Evolutionary conservation across 2,329 filamentous ascomycete species (phyloP).

Genomic region (Mariannaea elegans): DNA sequence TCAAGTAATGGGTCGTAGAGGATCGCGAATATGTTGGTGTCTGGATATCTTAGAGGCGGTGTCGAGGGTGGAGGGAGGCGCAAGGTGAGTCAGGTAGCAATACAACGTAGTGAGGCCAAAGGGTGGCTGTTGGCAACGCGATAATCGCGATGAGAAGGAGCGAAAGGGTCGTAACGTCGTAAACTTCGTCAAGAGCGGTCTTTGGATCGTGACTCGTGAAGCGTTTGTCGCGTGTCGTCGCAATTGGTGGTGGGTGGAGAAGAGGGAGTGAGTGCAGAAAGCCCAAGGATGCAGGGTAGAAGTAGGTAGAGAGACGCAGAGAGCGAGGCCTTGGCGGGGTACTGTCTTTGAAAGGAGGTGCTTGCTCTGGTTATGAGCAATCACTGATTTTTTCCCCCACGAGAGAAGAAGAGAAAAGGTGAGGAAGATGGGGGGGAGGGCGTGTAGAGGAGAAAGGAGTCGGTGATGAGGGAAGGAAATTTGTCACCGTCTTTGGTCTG

Average conservation of each 20-base stretch:
- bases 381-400: slow-evolving; percentile 11
- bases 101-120: slow-evolving; percentile 3
- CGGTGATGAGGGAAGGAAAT: slow-evolving; percentile 17
- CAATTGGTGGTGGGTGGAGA: slow-evolving; percentile 25
- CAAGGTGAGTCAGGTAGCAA: not conserved
- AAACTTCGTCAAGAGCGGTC: slow-evolving; percentile 37
- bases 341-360: slow-evolving; percentile 1
- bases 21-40: slow-evolving; percentile 4
- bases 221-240: slow-evolving; percentile 31
- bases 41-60: slow-evolving; percentile 12
- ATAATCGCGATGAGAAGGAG: slow-evolving; percentile 16
- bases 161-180: slow-evolving; percentile 41
- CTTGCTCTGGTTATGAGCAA: not conserved
- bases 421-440: slow-evolving; percentile 5
- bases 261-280: slow-evolving; percentile 24
- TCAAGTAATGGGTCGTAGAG: slow-evolving; percentile 4
- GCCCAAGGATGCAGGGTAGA: slow-evolving; percentile 13
- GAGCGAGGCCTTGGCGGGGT: not conserved
- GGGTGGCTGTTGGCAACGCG: slow-evolving; percentile 8
- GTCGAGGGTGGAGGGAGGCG: slow-evolving; percentile 9
- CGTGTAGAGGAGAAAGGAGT: slow-evolving; percentile 3
- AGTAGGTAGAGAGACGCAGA: not conserved
- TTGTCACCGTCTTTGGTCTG: slow-evolving; percentile 14
- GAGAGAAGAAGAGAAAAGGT: slow-evolving; percentile 26
- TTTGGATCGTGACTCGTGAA: slow-evolving; percentile 16